Percentiles rank a stretch among this genome's conserved stretches.
These are phyloP conservation scores for Colletotrichum caudatum DNA, from an alignment of 2,329 filamentous ascomycete species.

Conservation along the genomic window DNA sequence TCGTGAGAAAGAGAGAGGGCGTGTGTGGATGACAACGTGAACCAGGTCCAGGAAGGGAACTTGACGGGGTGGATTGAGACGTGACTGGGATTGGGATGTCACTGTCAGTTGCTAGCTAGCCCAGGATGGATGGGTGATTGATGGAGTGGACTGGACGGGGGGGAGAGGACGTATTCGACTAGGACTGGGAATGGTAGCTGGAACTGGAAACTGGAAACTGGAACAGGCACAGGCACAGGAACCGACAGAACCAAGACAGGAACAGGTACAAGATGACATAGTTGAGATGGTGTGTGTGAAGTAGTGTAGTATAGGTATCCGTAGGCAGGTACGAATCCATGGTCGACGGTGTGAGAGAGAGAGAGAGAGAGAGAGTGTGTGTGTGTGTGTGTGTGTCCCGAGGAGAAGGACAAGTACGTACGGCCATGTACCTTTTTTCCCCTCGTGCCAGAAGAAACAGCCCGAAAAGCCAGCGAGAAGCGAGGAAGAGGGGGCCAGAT, in stretches of 20 bases:
- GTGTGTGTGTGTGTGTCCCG: too few relatives aligned
- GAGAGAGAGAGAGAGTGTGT: too few relatives aligned
- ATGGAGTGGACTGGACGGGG: conserved; percentile 3
- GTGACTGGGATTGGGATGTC: conserved; percentile 39
- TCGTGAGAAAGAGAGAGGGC: conserved; percentile 25
- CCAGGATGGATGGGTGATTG: conserved; percentile 13
- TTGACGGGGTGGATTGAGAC: conserved; percentile 37
- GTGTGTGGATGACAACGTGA: conserved; percentile 34
- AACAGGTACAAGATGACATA: conserved; percentile 27
- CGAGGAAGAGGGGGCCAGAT: conserved; percentile 2
- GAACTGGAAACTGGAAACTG: conserved; percentile 4
- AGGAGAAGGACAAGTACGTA: neutral
- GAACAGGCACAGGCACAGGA: conserved; percentile 8
- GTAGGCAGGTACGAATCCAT: too few relatives aligned
- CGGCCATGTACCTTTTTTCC: too few relatives aligned
- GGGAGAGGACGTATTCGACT: neutral
- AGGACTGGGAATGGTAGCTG: neutral
- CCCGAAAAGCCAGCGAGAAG: neutral
- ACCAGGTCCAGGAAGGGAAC: conserved; percentile 40
- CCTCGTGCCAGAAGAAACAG: neutral
- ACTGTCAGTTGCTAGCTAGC: conserved; percentile 31
- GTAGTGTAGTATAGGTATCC: too few relatives aligned
- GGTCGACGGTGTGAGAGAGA: neutral
- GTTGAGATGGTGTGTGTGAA: too few relatives aligned
- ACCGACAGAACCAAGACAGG: conserved; percentile 17